These are phyloP conservation scores for Ogataea trehaloabstinens DNA, from an alignment of 805 yeast species.

Conservation along the genomic window DNA sequence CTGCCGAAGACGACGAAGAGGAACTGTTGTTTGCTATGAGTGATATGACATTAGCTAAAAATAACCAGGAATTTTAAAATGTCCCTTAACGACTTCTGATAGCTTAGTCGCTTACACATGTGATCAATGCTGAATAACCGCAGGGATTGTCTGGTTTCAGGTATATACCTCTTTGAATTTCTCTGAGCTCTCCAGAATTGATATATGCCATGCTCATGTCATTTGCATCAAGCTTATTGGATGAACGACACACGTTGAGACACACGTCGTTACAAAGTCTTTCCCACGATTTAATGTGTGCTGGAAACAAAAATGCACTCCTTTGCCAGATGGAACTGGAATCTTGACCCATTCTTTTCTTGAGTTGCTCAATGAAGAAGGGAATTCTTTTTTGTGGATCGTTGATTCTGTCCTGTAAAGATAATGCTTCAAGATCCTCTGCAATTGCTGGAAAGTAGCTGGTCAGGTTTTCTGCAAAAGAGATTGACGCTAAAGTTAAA, in stretches of 20 bases:
- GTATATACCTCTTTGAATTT: constrained; percentile 66
- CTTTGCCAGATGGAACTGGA: constrained; percentile 54
- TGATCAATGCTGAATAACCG: constrained; percentile 23
- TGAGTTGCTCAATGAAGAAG: constrained; percentile 51
- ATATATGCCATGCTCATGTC: constrained; percentile 53
- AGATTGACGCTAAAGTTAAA: constrained; percentile 75
- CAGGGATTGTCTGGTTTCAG: constrained; percentile 51
- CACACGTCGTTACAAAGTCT: constrained; percentile 57
- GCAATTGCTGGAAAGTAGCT: constrained; percentile 60
- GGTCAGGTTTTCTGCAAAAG: constrained; percentile 58
- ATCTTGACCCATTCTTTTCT: constrained; percentile 35
- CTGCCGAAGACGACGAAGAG: constrained; percentile 58
- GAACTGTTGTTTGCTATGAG: constrained; percentile 71
- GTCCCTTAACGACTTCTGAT: neutral
- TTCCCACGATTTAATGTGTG: constrained; percentile 66
- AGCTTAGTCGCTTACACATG: constrained; percentile 5
- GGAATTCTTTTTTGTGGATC: constrained; percentile 62
- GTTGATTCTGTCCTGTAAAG: constrained; percentile 40
- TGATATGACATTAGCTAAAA: constrained; percentile 50
- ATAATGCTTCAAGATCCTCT: constrained; percentile 58
- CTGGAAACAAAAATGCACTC: constrained; percentile 72
- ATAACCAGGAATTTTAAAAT: constrained; percentile 22
- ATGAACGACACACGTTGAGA: constrained; percentile 52
- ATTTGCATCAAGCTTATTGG: constrained; percentile 47
- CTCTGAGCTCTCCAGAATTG: constrained; percentile 46